phyloP scores from a whole-genome alignment of 139 green algal species.

The Marvania coccoides region DNA sequence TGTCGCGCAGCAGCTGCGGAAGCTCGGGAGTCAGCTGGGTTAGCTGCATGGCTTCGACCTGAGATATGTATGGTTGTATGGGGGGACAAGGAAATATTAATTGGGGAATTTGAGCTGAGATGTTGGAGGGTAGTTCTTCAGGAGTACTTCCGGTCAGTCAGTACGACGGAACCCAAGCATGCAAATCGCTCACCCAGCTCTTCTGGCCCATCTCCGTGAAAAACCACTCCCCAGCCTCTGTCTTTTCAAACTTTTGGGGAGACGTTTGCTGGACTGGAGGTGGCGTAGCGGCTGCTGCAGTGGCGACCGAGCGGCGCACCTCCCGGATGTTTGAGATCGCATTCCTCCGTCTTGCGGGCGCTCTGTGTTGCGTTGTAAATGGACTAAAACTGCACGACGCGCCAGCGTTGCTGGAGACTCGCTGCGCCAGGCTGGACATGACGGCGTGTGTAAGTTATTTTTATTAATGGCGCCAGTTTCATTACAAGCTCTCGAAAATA shows the following conservation, averaged over 20 bases:
- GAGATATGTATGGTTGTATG: background rate
- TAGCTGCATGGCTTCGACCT: conserved; percentile 77
- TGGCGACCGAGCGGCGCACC: no score
- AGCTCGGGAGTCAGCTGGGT: conserved; percentile 61
- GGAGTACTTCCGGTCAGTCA: background rate
- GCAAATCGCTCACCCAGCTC: conserved; percentile 28
- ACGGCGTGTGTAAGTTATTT: no score
- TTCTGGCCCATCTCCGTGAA: conserved; percentile 42
- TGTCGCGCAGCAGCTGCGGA: conserved; percentile 58
- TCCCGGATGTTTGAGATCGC: no score
- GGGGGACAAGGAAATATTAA: background rate
- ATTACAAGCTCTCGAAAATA: no score
- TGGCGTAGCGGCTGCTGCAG: background rate
- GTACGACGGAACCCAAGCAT: background rate
- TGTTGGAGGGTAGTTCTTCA: background rate
- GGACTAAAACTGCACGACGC: no score
- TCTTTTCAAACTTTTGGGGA: no score
- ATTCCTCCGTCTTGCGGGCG: no score
- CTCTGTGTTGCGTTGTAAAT: no score
- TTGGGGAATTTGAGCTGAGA: background rate
- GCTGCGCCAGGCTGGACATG: no score
- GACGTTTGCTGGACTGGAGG: background rate
- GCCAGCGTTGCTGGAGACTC: no score
- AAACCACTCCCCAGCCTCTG: conserved; percentile 32
- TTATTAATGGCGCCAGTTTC: no score